These are phyloP conservation scores for Candida taoyuanica DNA, from an alignment of 805 yeast genomes.

Conservation along the genomic window DNA sequence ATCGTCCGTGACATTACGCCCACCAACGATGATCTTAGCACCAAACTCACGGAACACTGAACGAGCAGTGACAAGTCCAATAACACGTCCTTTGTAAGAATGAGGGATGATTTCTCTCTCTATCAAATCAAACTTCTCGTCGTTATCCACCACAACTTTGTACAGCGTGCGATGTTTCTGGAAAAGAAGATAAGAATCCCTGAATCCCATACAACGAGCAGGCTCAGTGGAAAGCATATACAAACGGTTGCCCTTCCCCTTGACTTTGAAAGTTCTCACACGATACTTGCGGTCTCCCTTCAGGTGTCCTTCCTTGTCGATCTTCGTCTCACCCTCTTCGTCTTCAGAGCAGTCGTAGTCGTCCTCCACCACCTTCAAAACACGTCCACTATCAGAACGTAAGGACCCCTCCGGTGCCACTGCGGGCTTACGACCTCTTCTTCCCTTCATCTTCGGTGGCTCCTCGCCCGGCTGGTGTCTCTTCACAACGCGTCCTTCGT, in stretches of 20 bases:
- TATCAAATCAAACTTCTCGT: conserved; percentile 79
- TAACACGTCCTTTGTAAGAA: conserved; percentile 85
- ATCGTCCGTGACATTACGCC: conserved; percentile 79
- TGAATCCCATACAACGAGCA: conserved; percentile 89
- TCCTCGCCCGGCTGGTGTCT: conserved; percentile 4
- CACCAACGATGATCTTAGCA: conserved; percentile 73
- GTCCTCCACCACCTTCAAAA: conserved; percentile 60
- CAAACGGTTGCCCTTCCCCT: conserved; percentile 56
- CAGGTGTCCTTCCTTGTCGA: conserved; percentile 62
- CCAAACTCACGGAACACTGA: conserved; percentile 91
- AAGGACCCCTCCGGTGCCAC: conserved; percentile 29
- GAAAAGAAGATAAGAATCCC: conserved; percentile 86
- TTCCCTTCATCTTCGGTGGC: conserved; percentile 27
- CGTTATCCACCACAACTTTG: conserved; percentile 68
- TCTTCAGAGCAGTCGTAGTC: conserved; percentile 78
- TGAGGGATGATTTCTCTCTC: conserved; percentile 78
- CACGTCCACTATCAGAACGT: conserved; percentile 65
- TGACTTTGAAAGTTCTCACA: conserved; percentile 60
- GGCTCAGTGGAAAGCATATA: conserved; percentile 96
- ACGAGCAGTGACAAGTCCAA: conserved; percentile 87
- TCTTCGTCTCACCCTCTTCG: conserved; percentile 71
- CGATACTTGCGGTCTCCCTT: conserved; percentile 71
- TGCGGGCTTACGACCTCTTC: conserved; percentile 39
- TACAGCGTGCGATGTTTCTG: conserved; percentile 76
- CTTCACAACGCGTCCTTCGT: conserved; percentile 15